Evolutionary conservation across 768 basidiomycete species (phyloP).

Genomic region (Suillus weaverae): DNA sequence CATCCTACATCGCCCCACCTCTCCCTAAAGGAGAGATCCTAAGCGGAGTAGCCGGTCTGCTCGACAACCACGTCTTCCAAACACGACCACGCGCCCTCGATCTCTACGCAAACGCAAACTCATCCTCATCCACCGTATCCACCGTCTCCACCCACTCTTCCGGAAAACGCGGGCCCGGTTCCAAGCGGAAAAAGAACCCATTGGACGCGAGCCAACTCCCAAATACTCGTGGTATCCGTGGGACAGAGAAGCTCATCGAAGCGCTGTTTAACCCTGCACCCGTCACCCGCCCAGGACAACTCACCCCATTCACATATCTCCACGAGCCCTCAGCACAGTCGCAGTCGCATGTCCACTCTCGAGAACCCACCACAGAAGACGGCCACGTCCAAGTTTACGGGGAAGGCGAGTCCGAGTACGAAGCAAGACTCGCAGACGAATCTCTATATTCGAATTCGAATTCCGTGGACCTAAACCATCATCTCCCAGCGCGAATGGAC

Average conservation of each 20-base stretch:
- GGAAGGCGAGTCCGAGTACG: not conserved
- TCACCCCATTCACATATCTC: conserved; percentile 40
- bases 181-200: conserved; percentile 24
- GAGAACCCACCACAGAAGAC: not conserved
- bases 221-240: conserved; percentile 54
- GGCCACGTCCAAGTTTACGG: not conserved
- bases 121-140: conserved; percentile 34
- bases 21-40: conserved; percentile 74
- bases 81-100: conserved; percentile 53
- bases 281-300: conserved; percentile 30
- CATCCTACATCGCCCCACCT: conserved; percentile 60
- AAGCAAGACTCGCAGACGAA: conserved; percentile 13
- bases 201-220: conserved; percentile 44
- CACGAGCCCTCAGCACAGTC: conserved; percentile 22
- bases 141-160: conserved; percentile 24
- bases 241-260: conserved; percentile 75
- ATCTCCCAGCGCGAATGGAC: not conserved
- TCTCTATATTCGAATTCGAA: conserved; percentile 26
- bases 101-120: conserved; percentile 33
- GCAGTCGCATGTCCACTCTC: not conserved
- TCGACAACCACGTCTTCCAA: conserved; percentile 56
- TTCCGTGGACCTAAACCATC: conserved; percentile 15
- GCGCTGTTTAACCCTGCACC: conserved; percentile 74
- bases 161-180: not conserved
- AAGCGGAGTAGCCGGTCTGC: conserved; percentile 61